Conservation (phyloP, 345 rosid genomes). For the Iberis pinnata region DNA sequence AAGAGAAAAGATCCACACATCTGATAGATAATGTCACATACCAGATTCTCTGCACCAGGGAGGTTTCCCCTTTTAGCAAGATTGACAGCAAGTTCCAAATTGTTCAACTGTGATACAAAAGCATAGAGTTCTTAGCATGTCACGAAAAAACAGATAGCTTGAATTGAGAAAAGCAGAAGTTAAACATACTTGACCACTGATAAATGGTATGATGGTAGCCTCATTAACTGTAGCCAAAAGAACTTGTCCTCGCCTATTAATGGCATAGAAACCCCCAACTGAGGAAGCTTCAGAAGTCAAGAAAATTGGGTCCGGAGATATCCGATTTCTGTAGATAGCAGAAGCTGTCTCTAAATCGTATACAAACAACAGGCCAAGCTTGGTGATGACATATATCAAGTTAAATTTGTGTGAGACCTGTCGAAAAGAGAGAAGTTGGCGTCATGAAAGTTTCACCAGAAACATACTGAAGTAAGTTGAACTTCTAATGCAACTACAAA, state of each 20-base stretch:
- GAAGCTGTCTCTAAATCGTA: conserved; percentile 97
- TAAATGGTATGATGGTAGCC: conserved; percentile 87
- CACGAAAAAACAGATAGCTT: not conserved
- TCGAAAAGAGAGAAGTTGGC: conserved; percentile 22
- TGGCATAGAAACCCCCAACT: conserved; percentile 90
- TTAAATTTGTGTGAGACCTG: conserved; percentile 95
- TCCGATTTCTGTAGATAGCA: conserved; percentile 95
- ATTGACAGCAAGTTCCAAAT: conserved; percentile 97
- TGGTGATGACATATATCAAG: conserved; percentile 90
- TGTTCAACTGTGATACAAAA: conserved; percentile 61
- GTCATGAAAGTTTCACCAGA: conserved; percentile 18
- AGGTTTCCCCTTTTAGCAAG: conserved; percentile 99
- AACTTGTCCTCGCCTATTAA: conserved; percentile 91
- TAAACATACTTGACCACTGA: conserved; percentile 86
- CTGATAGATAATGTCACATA: conserved; percentile 32
- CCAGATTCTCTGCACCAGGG: conserved; percentile 99
- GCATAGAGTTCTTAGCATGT: conserved; percentile 18
- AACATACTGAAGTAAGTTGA: conserved; percentile 10
- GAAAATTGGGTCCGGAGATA: conserved; percentile 98
- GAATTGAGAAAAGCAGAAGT: not conserved
- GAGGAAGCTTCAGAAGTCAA: conserved; percentile 93
- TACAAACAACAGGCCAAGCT: conserved; percentile 94
- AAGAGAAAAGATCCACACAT: conserved; percentile 14
- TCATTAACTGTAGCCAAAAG: conserved; percentile 89
- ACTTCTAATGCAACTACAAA: conserved; percentile 26